phyloP scores from a whole-genome alignment of 2,329 filamentous ascomycete species.

The Sporothrix inflata region DNA sequence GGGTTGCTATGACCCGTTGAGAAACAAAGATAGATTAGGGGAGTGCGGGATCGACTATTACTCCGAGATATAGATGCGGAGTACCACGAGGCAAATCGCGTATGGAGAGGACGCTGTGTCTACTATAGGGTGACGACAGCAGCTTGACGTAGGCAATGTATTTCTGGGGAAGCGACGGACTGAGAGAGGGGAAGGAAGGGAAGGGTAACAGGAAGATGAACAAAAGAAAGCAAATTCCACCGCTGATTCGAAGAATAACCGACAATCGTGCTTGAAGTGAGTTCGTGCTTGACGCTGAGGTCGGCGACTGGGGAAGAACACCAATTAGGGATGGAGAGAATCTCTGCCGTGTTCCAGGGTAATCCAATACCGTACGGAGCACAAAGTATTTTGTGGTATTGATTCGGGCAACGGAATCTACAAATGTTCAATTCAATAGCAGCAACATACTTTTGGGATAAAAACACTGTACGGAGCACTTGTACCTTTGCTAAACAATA shows the following conservation, averaged over 20 bases:
- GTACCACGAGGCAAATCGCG: background rate
- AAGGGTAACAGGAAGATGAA: background rate
- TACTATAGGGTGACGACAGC: slow-evolving; percentile 21
- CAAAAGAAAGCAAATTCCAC: background rate
- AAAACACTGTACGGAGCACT: background rate
- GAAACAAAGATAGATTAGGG: slow-evolving; percentile 15
- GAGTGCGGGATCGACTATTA: slow-evolving; percentile 22
- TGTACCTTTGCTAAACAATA: background rate
- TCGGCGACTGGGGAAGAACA: background rate
- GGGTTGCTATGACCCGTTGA: slow-evolving; percentile 16
- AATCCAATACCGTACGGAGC: background rate
- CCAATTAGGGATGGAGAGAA: background rate
- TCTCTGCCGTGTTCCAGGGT: background rate
- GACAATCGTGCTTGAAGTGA: background rate
- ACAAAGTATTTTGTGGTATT: background rate
- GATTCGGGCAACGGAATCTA: background rate
- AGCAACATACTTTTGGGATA: too few species aligned
- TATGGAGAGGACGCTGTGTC: background rate
- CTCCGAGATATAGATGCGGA: slow-evolving; percentile 17
- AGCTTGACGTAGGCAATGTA: slow-evolving; percentile 11
- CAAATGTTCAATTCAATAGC: background rate
- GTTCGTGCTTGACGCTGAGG: background rate
- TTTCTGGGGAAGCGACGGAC: background rate
- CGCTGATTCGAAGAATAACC: background rate
- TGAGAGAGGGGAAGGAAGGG: background rate